A percentile compares a stretch with the other conserved stretches of the same genome.
These are phyloP conservation scores for Naematelia encephala DNA, from an alignment of 768 basidiomycete genomes.

Conservation along the genomic window DNA sequence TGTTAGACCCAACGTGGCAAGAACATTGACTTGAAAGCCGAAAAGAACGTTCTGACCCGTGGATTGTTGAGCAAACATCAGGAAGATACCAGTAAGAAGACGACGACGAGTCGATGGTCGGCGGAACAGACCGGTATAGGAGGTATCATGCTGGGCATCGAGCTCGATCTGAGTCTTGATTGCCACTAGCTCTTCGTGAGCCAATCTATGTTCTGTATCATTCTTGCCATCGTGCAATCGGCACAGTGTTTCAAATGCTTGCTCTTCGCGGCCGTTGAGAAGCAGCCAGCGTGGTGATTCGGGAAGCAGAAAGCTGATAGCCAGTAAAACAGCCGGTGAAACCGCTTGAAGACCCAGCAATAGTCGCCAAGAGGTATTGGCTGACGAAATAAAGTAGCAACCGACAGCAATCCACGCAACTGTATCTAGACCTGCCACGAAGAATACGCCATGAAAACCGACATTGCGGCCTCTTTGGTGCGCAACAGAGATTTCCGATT, in stretches of 20 bases:
- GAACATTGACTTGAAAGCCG: constrained; percentile 6
- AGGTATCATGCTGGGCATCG: neutral
- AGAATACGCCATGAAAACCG: constrained; percentile 4
- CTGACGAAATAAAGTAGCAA: neutral
- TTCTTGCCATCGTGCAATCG: neutral
- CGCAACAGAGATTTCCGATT: constrained; percentile 9
- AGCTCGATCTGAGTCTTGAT: constrained; percentile 6
- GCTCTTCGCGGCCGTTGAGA: neutral
- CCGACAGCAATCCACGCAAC: constrained; percentile 6
- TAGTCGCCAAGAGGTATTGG: constrained; percentile 1
- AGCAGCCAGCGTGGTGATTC: constrained; percentile 2
- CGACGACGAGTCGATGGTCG: constrained; percentile 1
- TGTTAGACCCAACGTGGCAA: constrained; percentile 2
- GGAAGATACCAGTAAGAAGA: neutral
- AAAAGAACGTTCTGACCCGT: constrained; percentile 10
- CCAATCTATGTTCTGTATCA: constrained; percentile 1
- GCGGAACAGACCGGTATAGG: constrained; percentile 1
- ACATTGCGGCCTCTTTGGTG: constrained; percentile 4
- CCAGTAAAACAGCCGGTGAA: neutral
- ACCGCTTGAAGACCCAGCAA: neutral
- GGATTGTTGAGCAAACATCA: constrained; percentile 6
- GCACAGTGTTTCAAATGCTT: constrained; percentile 1
- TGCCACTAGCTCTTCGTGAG: neutral
- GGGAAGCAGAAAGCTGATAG: neutral
- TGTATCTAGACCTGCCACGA: constrained; percentile 3